phyloP scores from a whole-genome alignment of 768 basidiomycete genomes.

The Lyophyllum shimeji region DNA sequence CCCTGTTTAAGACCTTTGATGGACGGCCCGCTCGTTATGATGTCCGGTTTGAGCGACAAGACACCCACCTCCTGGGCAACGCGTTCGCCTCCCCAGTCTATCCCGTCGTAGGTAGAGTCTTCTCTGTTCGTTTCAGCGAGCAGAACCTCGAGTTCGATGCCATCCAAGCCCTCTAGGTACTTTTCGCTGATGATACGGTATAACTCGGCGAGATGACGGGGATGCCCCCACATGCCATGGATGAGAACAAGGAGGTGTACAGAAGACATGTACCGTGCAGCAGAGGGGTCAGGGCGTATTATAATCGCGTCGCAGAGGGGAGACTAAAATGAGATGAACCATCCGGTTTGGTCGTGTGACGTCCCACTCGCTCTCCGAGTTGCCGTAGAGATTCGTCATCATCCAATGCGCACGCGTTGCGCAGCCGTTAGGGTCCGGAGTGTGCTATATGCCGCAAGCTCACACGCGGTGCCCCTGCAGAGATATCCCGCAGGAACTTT shows the following conservation, averaged over 20 bases:
- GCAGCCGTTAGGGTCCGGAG: not conserved
- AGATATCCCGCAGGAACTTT: too few species aligned
- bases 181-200: constrained; percentile 52
- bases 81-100: constrained; percentile 83
- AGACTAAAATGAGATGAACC: not conserved
- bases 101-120: constrained; percentile 75
- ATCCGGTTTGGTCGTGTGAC: not conserved
- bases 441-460: too few species aligned
- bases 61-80: constrained; percentile 71
- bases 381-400: not conserved
- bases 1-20: constrained; percentile 54
- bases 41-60: not conserved
- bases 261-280: constrained; percentile 24
- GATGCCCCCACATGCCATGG: constrained; percentile 83
- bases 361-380: not conserved
- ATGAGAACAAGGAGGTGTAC: constrained; percentile 51
- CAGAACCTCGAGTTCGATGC: constrained; percentile 57
- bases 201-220: constrained; percentile 61
- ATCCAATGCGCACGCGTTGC: not conserved
- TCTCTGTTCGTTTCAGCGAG: constrained; percentile 64
- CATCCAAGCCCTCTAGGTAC: constrained; percentile 29
- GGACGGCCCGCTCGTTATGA: not conserved
- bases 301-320: not conserved
- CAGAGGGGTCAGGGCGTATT: not conserved
- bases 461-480: not conserved